A percentile compares a stretch with the other conserved stretches of the same genome.
These are phyloP conservation scores for Aspergillus alliaceus DNA, from an alignment of 2,329 filamentous ascomycete species.

Conservation along the genomic window DNA sequence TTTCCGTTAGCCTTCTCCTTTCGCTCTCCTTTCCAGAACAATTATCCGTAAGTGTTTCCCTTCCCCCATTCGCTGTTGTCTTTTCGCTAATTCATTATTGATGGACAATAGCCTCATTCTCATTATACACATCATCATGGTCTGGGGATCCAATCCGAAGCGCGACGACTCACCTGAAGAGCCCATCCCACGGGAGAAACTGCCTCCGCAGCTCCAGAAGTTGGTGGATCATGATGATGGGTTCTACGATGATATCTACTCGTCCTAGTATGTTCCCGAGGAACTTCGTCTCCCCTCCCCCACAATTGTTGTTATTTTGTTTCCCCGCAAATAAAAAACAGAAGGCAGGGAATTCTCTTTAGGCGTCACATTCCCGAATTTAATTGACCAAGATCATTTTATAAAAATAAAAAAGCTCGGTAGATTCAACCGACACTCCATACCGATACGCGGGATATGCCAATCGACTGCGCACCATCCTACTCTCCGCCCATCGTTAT, in stretches of 20 bases:
- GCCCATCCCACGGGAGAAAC: conserved; percentile 50
- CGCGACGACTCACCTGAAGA: conserved; percentile 28
- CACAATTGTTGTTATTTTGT: conserved; percentile 3
- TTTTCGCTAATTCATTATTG: too few relatives aligned
- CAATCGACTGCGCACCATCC: conserved; percentile 77
- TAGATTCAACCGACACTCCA: conserved; percentile 79
- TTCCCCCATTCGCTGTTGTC: too few relatives aligned
- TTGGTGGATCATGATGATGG: conserved; percentile 65
- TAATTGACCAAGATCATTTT: too few relatives aligned
- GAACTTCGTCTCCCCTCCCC: neutral
- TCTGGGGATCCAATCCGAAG: conserved; percentile 33
- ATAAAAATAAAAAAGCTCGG: conserved; percentile 55
- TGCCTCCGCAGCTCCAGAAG: conserved; percentile 57
- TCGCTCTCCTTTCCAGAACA: neutral
- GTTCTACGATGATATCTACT: conserved; percentile 74
- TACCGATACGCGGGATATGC: conserved; percentile 93
- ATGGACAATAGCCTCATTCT: too few relatives aligned
- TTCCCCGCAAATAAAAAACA: neutral
- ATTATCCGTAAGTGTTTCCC: too few relatives aligned
- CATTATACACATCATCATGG: conserved; percentile 13
- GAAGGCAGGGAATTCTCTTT: too few relatives aligned
- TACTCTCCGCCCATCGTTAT: conserved; percentile 88
- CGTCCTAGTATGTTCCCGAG: conserved; percentile 67
- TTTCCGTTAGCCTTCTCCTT: neutral
- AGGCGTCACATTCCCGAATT: too few relatives aligned